Conservation (phyloP, 306 rosid species). For the Rosa lucieae region DNA sequence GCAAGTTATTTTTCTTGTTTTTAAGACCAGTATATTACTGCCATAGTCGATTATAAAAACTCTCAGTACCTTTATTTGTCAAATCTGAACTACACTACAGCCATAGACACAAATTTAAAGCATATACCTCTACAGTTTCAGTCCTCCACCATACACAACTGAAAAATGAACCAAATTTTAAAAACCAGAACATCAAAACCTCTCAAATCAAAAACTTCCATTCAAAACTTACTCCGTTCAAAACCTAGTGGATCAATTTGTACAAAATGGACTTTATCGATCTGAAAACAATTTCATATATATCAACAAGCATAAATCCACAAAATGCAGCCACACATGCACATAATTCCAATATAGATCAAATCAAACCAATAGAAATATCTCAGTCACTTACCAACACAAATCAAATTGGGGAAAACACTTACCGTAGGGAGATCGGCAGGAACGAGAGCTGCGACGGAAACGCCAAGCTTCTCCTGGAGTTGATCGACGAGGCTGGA, state of each 20-base stretch:
- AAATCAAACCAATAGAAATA: conserved; percentile 23
- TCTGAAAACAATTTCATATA: neutral
- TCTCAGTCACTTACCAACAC: conserved; percentile 1
- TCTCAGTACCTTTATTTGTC: neutral
- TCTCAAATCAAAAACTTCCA: neutral
- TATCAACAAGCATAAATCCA: neutral
- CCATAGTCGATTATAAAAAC: neutral
- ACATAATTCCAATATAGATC: neutral
- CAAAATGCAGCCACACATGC: neutral
- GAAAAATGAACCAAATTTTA: neutral
- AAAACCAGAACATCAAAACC: neutral
- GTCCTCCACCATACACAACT: neutral
- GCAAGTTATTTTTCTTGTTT: neutral
- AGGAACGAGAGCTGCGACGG: no score
- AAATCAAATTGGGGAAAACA: neutral
- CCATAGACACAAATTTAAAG: neutral
- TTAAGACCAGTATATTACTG: neutral
- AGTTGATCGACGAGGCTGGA: no score
- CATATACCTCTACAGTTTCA: neutral
- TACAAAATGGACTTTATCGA: no score
- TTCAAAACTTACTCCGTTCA: neutral
- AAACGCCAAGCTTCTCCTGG: no score
- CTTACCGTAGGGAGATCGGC: no score
- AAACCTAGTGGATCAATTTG: neutral
- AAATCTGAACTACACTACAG: neutral